A percentile compares a stretch with the other conserved stretches of the same genome.
phyloP scores from a whole-genome alignment of 768 basidiomycete species.

The Mycena filopes region DNA sequence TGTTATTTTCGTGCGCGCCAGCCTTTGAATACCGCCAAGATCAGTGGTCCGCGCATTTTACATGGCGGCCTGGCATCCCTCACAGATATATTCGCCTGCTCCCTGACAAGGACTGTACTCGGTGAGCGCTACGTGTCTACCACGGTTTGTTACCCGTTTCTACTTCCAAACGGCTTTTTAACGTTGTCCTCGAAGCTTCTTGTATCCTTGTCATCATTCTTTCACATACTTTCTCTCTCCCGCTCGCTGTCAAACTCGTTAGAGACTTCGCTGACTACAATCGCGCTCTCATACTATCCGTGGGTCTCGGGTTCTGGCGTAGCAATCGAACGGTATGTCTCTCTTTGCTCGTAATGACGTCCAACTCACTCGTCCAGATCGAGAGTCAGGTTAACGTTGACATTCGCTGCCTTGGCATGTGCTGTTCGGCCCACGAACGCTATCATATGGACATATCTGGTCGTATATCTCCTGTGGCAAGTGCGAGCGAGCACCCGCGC shows the following conservation, averaged over 20 bases:
- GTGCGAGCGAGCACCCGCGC: conserved; percentile 49
- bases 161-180: not conserved
- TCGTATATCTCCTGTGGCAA: conserved; percentile 65
- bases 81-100: conserved; percentile 81
- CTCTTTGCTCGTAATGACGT: not conserved
- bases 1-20: conserved; percentile 22
- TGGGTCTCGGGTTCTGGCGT: conserved; percentile 61
- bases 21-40: conserved; percentile 51
- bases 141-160: conserved; percentile 63
- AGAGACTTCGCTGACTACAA: conserved; percentile 85
- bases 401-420: conserved; percentile 81
- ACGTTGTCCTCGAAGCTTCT: conserved; percentile 62
- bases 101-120: conserved; percentile 66
- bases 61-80: conserved; percentile 82
- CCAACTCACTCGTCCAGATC: conserved; percentile 38
- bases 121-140: conserved; percentile 67
- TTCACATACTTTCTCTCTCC: conserved; percentile 85
- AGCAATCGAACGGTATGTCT: conserved; percentile 51
- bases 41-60: conserved; percentile 77
- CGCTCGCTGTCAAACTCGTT: conserved; percentile 93
- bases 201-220: conserved; percentile 86
- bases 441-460: conserved; percentile 85
- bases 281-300: conserved; percentile 83
- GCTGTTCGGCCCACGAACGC: conserved; percentile 90
- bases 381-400: conserved; percentile 49